Conservation (phyloP, 257 asterid species). For the Ophiorrhiza pumila region DNA sequence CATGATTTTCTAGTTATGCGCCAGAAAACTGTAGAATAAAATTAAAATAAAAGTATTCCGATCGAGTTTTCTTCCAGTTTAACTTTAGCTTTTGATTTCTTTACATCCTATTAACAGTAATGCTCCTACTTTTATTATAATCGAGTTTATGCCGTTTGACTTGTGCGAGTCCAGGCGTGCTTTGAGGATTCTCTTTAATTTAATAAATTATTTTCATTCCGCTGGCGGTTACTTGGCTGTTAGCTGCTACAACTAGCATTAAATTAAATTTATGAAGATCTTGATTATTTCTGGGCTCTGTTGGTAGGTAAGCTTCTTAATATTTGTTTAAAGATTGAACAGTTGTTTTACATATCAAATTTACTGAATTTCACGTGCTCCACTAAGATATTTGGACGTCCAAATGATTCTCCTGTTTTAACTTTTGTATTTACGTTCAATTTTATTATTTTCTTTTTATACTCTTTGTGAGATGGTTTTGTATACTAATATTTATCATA, state of each 20-base stretch:
- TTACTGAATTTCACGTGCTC: neutral
- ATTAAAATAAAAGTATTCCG: too few relatives aligned
- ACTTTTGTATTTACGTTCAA: neutral
- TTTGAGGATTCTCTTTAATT: conserved; percentile 7
- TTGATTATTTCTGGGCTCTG: neutral
- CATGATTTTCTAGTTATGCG: neutral
- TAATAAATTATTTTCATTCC: conserved; percentile 8
- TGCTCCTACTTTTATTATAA: neutral
- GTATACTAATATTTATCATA: conserved; percentile 6
- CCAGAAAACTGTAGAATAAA: neutral
- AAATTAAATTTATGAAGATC: neutral
- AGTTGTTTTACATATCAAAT: neutral
- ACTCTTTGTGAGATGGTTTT: neutral
- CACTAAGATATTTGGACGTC: neutral
- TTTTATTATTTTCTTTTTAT: neutral
- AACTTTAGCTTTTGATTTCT: neutral
- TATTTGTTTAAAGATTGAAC: neutral
- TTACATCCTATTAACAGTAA: neutral
- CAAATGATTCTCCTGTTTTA: neutral
- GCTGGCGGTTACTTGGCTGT: neutral
- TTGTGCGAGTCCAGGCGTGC: conserved; percentile 11
- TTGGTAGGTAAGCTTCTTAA: neutral
- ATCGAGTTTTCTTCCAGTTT: too few relatives aligned
- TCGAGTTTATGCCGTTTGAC: conserved; percentile 11
- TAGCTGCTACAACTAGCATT: neutral